Percentiles rank a stretch among this genome's conserved stretches.
Conservation (phyloP, 2,329 filamentous ascomycete genomes). For the Huntiella bhutanensis region DNA sequence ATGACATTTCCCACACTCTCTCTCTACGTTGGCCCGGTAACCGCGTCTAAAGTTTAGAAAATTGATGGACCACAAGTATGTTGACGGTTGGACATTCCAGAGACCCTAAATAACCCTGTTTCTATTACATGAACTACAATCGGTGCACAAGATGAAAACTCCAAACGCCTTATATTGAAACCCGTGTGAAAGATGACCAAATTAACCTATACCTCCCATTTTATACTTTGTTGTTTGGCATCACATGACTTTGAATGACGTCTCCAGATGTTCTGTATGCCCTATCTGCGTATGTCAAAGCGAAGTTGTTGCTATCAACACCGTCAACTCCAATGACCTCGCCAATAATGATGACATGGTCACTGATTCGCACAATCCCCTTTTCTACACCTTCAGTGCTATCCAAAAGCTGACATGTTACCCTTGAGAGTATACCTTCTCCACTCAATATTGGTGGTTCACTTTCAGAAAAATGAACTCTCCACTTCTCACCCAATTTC, state of each 20-base stretch:
- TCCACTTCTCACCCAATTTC: constrained; percentile 12
- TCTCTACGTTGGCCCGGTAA: too few relatives aligned
- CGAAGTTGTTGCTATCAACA: constrained; percentile 19
- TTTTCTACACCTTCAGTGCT: constrained; percentile 18
- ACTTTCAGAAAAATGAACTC: neutral
- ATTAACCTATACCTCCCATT: neutral
- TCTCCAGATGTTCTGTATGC: constrained; percentile 26
- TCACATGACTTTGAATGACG: constrained; percentile 16
- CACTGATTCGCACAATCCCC: constrained; percentile 28
- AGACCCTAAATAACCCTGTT: too few relatives aligned
- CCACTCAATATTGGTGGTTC: constrained; percentile 27
- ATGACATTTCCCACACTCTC: too few relatives aligned
- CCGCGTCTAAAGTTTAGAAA: too few relatives aligned
- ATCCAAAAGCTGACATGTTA: constrained; percentile 24
- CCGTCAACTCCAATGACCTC: constrained; percentile 29
- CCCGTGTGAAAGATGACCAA: too few relatives aligned
- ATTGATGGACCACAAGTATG: too few relatives aligned
- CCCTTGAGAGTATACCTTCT: constrained; percentile 32
- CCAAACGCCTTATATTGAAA: too few relatives aligned
- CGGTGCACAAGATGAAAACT: too few relatives aligned
- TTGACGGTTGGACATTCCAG: too few relatives aligned
- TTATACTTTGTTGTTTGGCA: constrained; percentile 9
- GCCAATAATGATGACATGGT: constrained; percentile 33
- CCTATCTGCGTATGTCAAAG: constrained; percentile 30
- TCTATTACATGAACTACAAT: too few relatives aligned